These are phyloP conservation scores for Cordyceps fumosorosea DNA, from an alignment of 2,329 filamentous ascomycete genomes.

Conservation along the genomic window DNA sequence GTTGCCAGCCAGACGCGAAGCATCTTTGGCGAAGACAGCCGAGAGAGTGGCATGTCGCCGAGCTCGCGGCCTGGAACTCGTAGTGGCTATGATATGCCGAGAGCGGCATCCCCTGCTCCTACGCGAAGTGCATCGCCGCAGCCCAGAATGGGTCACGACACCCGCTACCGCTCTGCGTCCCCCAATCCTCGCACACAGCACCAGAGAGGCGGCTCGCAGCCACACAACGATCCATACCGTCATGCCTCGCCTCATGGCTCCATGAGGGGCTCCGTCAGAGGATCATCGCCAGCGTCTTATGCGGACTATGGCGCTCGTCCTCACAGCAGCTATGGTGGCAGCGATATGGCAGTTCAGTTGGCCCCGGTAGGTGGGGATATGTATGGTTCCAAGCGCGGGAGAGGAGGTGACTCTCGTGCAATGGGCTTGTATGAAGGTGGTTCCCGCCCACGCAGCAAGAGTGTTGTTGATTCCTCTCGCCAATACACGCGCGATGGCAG, in stretches of 20 bases:
- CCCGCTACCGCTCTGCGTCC: constrained; percentile 45
- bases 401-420: constrained; percentile 42
- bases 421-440: constrained; percentile 53
- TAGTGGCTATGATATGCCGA: constrained; percentile 43
- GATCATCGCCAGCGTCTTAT: constrained; percentile 43
- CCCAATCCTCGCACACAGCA: constrained; percentile 56
- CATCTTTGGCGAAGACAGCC: constrained; percentile 55
- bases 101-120: constrained; percentile 62
- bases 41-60: constrained; percentile 28
- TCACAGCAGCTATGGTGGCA: constrained; percentile 42
- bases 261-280: constrained; percentile 36
- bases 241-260: constrained; percentile 45
- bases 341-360: constrained; percentile 64
- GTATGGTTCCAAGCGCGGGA: constrained; percentile 51
- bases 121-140: constrained; percentile 57
- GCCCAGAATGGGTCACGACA: constrained; percentile 46
- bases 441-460: constrained; percentile 65
- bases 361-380: constrained; percentile 49
- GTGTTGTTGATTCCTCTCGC: constrained; percentile 72
- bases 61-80: constrained; percentile 52
- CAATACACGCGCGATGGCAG: constrained; percentile 82
- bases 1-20: constrained; percentile 77
- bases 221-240: constrained; percentile 36
- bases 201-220: constrained; percentile 34
- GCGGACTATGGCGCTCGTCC: constrained; percentile 41